Evolutionary conservation across 257 asterid species (phyloP).

Genomic region (Pogostemon cablin): DNA sequence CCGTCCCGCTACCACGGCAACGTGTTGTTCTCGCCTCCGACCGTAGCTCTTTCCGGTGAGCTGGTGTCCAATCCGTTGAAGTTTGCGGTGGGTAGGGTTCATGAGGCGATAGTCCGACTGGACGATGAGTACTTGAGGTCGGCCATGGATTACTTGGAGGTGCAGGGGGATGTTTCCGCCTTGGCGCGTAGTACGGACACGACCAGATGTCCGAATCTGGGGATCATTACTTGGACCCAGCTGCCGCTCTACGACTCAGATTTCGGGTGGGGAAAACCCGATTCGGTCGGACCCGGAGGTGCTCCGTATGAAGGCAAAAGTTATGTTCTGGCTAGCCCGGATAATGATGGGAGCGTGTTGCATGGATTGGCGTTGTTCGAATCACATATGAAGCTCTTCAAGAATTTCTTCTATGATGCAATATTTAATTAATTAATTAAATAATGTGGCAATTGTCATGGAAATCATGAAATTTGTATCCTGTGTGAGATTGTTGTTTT

Average conservation of each 20-base stretch:
- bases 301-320: constrained; percentile 24
- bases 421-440: no score
- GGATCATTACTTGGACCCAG: constrained; percentile 20
- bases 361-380: background rate
- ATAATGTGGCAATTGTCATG: no score
- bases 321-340: background rate
- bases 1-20: background rate
- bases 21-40: constrained; percentile 9
- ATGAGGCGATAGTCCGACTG: background rate
- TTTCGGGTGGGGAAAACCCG: constrained; percentile 30
- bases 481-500: no score
- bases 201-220: constrained; percentile 9
- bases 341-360: constrained; percentile 22
- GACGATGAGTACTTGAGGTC: constrained; percentile 24
- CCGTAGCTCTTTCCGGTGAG: constrained; percentile 26
- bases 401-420: constrained; percentile 42
- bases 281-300: constrained; percentile 24
- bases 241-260: constrained; percentile 15
- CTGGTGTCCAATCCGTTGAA: constrained; percentile 1
- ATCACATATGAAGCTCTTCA: constrained; percentile 56
- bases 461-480: no score
- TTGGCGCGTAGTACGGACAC: constrained; percentile 14
- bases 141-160: constrained; percentile 8
- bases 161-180: constrained; percentile 5
- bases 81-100: background rate